phyloP scores from a whole-genome alignment of 129 eudicot species.

The Artemisia tridentata region DNA sequence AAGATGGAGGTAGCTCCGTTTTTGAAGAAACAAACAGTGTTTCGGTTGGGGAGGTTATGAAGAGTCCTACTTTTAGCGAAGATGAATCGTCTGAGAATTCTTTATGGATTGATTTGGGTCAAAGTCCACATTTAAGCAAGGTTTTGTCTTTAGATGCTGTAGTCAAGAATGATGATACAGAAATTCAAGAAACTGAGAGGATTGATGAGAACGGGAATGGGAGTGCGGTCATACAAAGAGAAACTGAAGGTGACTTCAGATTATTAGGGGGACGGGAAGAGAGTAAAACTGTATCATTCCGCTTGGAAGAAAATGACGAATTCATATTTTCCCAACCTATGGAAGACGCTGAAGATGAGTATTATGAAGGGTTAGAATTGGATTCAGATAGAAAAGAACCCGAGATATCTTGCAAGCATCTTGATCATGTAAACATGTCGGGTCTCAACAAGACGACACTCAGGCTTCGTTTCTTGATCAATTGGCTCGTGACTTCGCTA shows the following conservation, averaged over 20 bases:
- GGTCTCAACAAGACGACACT: slow-evolving; percentile 59
- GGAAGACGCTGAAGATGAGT: slow-evolving; percentile 41
- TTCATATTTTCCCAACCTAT: slow-evolving; percentile 35
- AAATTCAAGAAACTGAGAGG: slow-evolving; percentile 9
- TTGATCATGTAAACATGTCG: slow-evolving; percentile 53
- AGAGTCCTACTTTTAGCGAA: slow-evolving; percentile 57
- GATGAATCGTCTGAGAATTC: slow-evolving; percentile 53
- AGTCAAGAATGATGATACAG: slow-evolving; percentile 22
- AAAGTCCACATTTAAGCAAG: slow-evolving; percentile 35
- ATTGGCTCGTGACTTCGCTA: slow-evolving; percentile 58
- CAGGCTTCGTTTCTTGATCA: slow-evolving; percentile 48
- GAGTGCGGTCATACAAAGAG: slow-evolving; percentile 48
- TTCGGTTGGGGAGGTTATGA: slow-evolving; percentile 53
- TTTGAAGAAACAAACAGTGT: slow-evolving; percentile 45
- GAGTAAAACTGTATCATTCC: slow-evolving; percentile 34
- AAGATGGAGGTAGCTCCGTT: slow-evolving; percentile 45
- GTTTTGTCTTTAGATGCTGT: slow-evolving; percentile 34
- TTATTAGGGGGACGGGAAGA: slow-evolving; percentile 45
- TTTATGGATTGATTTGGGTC: slow-evolving; percentile 54
- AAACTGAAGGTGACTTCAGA: slow-evolving; percentile 61
- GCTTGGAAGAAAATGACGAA: slow-evolving; percentile 41
- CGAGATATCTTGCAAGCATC: slow-evolving; percentile 50
- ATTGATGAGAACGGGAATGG: slow-evolving; percentile 33
- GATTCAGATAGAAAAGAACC: slow-evolving; percentile 47
- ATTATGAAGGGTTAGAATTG: slow-evolving; percentile 31